A percentile compares a stretch with the other conserved stretches of the same genome.
Evolutionary conservation across 2,329 filamentous ascomycete species (phyloP).

Genomic region (Zopfia rhizophila): DNA sequence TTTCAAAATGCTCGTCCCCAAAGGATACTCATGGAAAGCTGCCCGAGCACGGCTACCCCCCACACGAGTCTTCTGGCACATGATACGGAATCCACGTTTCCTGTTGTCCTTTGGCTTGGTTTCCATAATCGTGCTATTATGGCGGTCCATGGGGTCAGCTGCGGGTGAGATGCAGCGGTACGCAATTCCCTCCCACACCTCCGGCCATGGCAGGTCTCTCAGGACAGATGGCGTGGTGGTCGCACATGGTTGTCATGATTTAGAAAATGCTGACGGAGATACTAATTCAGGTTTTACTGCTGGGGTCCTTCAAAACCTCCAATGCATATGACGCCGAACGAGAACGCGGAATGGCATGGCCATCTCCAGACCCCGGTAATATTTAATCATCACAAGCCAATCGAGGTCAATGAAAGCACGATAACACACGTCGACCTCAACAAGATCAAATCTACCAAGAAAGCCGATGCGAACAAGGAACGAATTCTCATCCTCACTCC

Average conservation of each 20-base stretch:
- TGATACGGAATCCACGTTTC: slow-evolving; percentile 81
- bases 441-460: slow-evolving; percentile 79
- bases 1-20: slow-evolving; percentile 82
- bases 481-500: slow-evolving; percentile 92
- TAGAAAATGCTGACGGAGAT: slow-evolving; percentile 32
- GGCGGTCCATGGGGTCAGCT: slow-evolving; percentile 83
- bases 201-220: slow-evolving; percentile 19
- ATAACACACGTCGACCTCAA: slow-evolving; percentile 89
- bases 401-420: slow-evolving; percentile 82
- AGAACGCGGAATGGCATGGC: slow-evolving; percentile 87
- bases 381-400: slow-evolving; percentile 92
- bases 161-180: slow-evolving; percentile 93
- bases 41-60: slow-evolving; percentile 82
- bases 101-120: slow-evolving; percentile 77
- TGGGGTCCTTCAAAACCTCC: slow-evolving; percentile 96
- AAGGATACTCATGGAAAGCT: slow-evolving; percentile 92
- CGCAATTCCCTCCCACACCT: slow-evolving; percentile 34
- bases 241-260: too few relatives aligned
- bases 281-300: slow-evolving; percentile 84
- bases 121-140: slow-evolving; percentile 81
- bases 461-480: slow-evolving; percentile 83
- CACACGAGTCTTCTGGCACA: slow-evolving; percentile 69
- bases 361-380: slow-evolving; percentile 92
- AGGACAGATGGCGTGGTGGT: not conserved
- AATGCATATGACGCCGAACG: slow-evolving; percentile 93